Conservation (phyloP, 129 eudicot genomes). For the Saussurea involucrata region DNA sequence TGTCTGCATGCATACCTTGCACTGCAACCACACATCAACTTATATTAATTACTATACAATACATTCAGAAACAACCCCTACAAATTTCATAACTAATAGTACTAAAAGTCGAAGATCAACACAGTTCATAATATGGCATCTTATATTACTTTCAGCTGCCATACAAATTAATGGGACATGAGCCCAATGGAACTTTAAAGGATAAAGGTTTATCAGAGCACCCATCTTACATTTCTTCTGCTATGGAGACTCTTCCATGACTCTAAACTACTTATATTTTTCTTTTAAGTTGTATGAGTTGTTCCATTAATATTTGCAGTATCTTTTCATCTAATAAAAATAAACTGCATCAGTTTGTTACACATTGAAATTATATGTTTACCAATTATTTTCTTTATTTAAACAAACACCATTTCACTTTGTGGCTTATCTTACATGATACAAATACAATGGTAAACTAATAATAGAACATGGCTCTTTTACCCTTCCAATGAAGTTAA, state of each 20-base stretch:
- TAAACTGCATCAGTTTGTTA: neutral
- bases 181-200: neutral
- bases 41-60: neutral
- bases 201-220: neutral
- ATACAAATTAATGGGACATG: neutral
- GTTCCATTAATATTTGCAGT: neutral
- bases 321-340: neutral
- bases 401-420: neutral
- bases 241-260: neutral
- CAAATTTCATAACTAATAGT: too few species aligned
- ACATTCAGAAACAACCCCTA: too few species aligned
- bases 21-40: slow-evolving; percentile 33
- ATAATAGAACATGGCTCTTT: neutral
- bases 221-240: neutral
- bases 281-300: neutral
- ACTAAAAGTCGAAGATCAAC: neutral
- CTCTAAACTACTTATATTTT: neutral
- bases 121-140: neutral
- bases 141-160: neutral
- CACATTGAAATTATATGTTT: neutral
- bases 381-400: neutral
- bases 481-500: neutral
- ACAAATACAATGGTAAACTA: neutral
- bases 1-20: slow-evolving; percentile 95
- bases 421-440: neutral